phyloP scores from a whole-genome alignment of 2,329 filamentous ascomycete species.

The Chrysosphaeria jannelii region DNA sequence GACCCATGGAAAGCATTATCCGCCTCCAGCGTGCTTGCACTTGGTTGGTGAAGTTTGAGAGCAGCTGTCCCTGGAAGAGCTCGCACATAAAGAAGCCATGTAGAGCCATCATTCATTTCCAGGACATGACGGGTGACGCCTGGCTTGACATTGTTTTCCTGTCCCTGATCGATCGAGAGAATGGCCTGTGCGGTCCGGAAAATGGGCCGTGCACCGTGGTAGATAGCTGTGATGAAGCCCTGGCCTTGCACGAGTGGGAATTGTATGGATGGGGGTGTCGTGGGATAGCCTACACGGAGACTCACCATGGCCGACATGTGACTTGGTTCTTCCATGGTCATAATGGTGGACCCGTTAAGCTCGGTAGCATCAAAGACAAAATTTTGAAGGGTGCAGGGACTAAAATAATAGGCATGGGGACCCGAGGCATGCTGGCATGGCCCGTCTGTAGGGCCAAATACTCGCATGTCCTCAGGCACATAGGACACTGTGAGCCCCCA shows the following conservation, averaged over 20 bases:
- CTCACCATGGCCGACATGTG: constrained; percentile 36
- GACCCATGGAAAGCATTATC: constrained; percentile 40
- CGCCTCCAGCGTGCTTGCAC: constrained; percentile 30
- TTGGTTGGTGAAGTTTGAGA: constrained; percentile 36
- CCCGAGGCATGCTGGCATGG: constrained; percentile 2
- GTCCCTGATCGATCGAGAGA: constrained; percentile 1
- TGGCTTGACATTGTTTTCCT: constrained; percentile 11
- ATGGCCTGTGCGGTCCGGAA: constrained; percentile 30
- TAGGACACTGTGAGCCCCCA: constrained; percentile 60
- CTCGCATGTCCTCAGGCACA: constrained; percentile 32
- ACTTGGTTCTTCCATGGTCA: constrained; percentile 22
- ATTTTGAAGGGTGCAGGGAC: constrained; percentile 56
- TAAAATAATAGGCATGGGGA: constrained; percentile 32
- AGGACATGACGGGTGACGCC: constrained; percentile 51
- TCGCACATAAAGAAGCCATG: constrained; percentile 59
- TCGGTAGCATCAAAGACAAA: constrained; percentile 54
- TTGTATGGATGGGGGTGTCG: constrained; percentile 27
- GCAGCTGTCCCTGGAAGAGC: constrained; percentile 21
- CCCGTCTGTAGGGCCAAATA: constrained; percentile 25
- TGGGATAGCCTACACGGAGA: constrained; percentile 17
- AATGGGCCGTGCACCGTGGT: constrained; percentile 35
- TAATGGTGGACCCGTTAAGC: constrained; percentile 25
- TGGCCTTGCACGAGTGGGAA: constrained; percentile 77
- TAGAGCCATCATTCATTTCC: constrained; percentile 35
- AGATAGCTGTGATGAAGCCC: constrained; percentile 57